Evolutionary conservation across 2,329 filamentous ascomycete genomes (phyloP), one percentile per base, ranked within the genome.

Genomic region (Microdochium bolleyi): DNA sequence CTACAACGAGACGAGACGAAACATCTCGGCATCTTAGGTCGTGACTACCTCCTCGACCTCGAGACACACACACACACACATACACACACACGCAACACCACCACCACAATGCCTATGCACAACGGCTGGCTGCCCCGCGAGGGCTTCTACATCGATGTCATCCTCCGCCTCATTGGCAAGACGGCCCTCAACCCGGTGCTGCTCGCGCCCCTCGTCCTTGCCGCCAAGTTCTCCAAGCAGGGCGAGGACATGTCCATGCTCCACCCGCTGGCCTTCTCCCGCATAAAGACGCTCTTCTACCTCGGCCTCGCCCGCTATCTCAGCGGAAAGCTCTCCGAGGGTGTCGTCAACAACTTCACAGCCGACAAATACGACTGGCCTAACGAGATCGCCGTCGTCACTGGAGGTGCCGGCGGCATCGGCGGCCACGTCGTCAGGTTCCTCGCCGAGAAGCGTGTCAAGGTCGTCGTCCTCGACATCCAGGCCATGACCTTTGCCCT

Each of bases 351-450:
- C 63, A 77, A 76, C 62, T 81, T 75, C 72, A 71, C 64, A 1
- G 63, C 59, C 11, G 80, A 82, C 60, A 68, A 64, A 41, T 87
- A 85, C 67, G 76, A 83, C 63, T 90, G 87, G 85, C 70, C 74
- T 22, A 77, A 76, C 51, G 87, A 91, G 70, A 76, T 91, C 50
- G 83, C 88, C 2, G 72, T 91, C 46, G 76, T 92, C 21, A 92
- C 88, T 0, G 88, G 89, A 8, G 88, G 88, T 8, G 83, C 84
- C 44, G 81, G 82, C 53, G 88, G 88, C 0, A 90, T 92, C 61
- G 88, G 88, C 14, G 80, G 78, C 21, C 70, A 78, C 37, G 76
- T 89, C 2, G 86, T 87, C 14, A 74, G 77, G 57, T 66, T 85
- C 51, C 73, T 94, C n/a, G 83, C 82, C 0, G 79, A 84, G 64